These are phyloP conservation scores for Rosellinia necatrix DNA, from an alignment of 2,329 filamentous ascomycete species.

Conservation along the genomic window DNA sequence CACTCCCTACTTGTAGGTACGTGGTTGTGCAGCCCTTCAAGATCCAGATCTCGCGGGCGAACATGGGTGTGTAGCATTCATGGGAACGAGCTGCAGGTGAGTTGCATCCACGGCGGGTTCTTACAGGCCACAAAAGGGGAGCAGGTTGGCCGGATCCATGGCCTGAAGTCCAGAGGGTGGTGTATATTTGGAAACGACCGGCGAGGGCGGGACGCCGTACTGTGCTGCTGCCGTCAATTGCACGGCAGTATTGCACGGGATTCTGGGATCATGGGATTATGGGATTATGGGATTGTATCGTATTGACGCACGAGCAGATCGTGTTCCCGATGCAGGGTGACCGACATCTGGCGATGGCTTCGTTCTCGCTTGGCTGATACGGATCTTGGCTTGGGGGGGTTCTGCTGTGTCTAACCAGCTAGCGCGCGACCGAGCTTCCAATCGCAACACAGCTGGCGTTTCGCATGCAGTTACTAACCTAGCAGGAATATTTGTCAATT, in stretches of 20 bases:
- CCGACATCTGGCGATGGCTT: not conserved
- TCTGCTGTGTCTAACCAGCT: no score
- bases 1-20: no score
- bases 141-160: no score
- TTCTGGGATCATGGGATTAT: no score
- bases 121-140: conserved; percentile 1
- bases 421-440: not conserved
- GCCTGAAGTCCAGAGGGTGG: not conserved
- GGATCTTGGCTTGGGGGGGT: not conserved
- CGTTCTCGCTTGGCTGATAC: not conserved
- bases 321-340: conserved; percentile 13
- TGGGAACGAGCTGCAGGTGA: conserved; percentile 26
- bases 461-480: not conserved
- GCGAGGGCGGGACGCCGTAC: not conserved
- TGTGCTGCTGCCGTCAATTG: no score
- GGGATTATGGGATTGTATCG: conserved; percentile 3
- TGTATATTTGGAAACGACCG: conserved; percentile 18
- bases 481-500: not conserved
- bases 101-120: conserved; percentile 17
- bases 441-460: not conserved
- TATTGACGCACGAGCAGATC: conserved; percentile 7
- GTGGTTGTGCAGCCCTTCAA: conserved; percentile 17
- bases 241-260: no score
- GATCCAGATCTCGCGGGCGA: conserved; percentile 30
- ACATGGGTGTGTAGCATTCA: conserved; percentile 16